These are phyloP conservation scores for Zygosaccharomyces kombuchaensis DNA, from an alignment of 805 yeast species.

Conservation along the genomic window DNA sequence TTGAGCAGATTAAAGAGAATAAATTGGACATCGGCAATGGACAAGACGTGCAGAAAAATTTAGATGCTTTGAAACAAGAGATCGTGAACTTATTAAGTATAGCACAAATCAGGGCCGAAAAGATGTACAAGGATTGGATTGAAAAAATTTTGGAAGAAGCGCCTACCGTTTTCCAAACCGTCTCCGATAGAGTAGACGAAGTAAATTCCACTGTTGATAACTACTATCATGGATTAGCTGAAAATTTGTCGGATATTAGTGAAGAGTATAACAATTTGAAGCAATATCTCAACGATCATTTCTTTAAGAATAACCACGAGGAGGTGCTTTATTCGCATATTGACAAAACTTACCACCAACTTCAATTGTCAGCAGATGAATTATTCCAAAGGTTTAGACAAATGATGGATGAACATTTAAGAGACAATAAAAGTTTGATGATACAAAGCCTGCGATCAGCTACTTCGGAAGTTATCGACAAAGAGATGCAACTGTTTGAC, in stretches of 20 bases:
- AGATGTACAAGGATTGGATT: constrained; percentile 24
- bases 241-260: constrained; percentile 30
- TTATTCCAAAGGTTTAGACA: constrained; percentile 21
- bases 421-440: constrained; percentile 24
- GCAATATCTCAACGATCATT: constrained; percentile 29
- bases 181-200: constrained; percentile 18
- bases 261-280: constrained; percentile 33
- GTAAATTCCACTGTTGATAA: constrained; percentile 17
- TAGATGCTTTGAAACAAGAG: constrained; percentile 21
- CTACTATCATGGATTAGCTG: constrained; percentile 23
- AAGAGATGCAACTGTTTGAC: constrained; percentile 29
- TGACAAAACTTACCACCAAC: constrained; percentile 22
- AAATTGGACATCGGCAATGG: constrained; percentile 1
- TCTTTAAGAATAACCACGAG: constrained; percentile 30
- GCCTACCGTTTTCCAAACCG: constrained; percentile 21
- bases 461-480: constrained; percentile 28
- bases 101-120: constrained; percentile 20
- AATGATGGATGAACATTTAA: constrained; percentile 24
- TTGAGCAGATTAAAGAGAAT: constrained; percentile 16
- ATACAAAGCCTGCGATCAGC: constrained; percentile 26
- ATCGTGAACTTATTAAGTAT: constrained; percentile 14
- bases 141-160: constrained; percentile 22
- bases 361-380: constrained; percentile 23
- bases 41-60: constrained; percentile 15
- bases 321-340: constrained; percentile 25